A percentile compares a stretch with the other conserved stretches of the same genome.
Conservation (phyloP, 352 stramenopile species). For the Pythium volutum region DNA sequence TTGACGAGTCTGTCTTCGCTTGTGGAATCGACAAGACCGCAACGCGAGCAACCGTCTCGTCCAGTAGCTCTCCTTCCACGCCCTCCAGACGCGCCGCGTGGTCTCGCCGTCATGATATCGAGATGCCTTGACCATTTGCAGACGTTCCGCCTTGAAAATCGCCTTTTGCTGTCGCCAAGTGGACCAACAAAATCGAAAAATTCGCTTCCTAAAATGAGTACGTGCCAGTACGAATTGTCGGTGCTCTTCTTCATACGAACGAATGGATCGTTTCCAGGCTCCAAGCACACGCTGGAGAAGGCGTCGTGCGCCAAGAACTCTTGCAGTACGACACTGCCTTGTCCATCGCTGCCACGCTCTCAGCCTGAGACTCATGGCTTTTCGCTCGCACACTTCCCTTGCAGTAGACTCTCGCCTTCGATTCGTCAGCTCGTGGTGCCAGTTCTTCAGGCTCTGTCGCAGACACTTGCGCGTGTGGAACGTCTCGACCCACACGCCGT, state of each 20-base stretch:
- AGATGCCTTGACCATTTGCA: not conserved
- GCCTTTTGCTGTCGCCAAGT: not conserved
- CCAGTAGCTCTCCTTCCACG: slow-evolving; percentile 5
- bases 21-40: not conserved
- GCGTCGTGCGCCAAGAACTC: not conserved
- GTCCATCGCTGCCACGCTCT: not conserved
- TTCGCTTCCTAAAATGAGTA: not conserved
- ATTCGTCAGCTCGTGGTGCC: slow-evolving; percentile 15
- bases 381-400: not conserved
- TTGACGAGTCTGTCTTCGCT: not conserved
- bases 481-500: slow-evolving; percentile 40
- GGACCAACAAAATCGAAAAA: not conserved
- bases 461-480: slow-evolving; percentile 22
- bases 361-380: not conserved
- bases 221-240: not conserved
- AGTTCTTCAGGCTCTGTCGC: slow-evolving; percentile 24
- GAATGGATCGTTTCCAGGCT: slow-evolving; percentile 9
- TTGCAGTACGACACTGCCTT: not conserved
- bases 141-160: not conserved
- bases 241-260: not conserved
- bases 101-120: not conserved
- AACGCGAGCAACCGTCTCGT: not conserved
- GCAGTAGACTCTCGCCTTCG: not conserved
- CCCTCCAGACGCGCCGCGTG: not conserved
- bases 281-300: not conserved